Conservation (phyloP, 331 rosid genomes). For the Quercus lobata region DNA sequence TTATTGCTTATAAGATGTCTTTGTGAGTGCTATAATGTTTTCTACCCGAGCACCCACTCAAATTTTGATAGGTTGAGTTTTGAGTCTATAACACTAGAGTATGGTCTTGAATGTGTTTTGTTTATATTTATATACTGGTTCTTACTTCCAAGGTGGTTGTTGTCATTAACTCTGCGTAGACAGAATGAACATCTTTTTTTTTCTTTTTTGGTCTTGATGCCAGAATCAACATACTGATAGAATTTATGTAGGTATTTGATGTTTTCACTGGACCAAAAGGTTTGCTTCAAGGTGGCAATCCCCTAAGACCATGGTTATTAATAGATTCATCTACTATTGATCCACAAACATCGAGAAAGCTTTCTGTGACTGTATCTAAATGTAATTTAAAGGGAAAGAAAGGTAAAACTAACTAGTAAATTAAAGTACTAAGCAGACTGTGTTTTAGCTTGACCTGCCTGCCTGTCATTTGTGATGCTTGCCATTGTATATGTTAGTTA, state of each 20-base stretch:
- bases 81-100: neutral
- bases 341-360: constrained; percentile 82
- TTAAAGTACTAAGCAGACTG: constrained; percentile 8
- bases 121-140: neutral
- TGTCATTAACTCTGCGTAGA: neutral
- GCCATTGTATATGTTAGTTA: neutral
- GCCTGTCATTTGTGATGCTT: neutral
- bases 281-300: constrained; percentile 67
- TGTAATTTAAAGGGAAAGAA: constrained; percentile 55
- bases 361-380: constrained; percentile 56
- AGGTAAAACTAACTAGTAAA: constrained; percentile 43
- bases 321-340: constrained; percentile 90
- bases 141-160: constrained; percentile 3
- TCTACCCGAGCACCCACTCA: neutral
- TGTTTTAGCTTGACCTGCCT: constrained; percentile 14
- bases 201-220: constrained; percentile 4
- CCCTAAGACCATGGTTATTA: constrained; percentile 68
- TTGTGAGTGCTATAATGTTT: neutral
- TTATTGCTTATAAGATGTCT: neutral
- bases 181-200: neutral
- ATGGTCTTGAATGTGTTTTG: neutral
- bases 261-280: constrained; percentile 86
- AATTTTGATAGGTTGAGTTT: neutral
- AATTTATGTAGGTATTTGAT: constrained; percentile 64
- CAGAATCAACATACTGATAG: constrained; percentile 24